Conservation (phyloP, 768 basidiomycete genomes). For the Gloeostereum incarnatum region DNA sequence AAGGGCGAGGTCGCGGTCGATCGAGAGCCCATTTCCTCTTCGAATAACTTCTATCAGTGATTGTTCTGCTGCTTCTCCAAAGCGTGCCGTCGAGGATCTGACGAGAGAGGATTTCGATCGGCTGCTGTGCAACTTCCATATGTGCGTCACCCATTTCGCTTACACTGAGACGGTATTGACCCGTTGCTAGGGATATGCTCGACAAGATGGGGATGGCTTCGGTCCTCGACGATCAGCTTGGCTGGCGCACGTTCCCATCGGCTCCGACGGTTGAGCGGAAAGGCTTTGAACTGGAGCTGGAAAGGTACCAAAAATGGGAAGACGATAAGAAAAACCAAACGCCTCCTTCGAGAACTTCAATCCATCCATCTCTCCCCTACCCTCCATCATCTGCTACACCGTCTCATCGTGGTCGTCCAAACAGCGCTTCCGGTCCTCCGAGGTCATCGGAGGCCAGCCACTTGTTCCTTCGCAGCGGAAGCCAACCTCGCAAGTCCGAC, state of each 20-base stretch:
- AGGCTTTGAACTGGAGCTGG: slow-evolving; percentile 46
- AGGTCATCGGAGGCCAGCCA: too few relatives aligned
- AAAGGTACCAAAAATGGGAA: slow-evolving; percentile 46
- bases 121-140: slow-evolving; percentile 44
- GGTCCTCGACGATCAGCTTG: slow-evolving; percentile 37
- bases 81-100: slow-evolving; percentile 34
- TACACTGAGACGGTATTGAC: slow-evolving; percentile 1
- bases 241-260: slow-evolving; percentile 32
- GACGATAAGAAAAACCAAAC: slow-evolving; percentile 18
- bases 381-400: background rate
- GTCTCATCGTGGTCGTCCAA: background rate
- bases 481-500: too few relatives aligned
- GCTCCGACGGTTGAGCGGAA: slow-evolving; percentile 40
- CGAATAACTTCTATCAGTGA: background rate
- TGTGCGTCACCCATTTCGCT: slow-evolving; percentile 34
- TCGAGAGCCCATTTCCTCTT: slow-evolving; percentile 7
- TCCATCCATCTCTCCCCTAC: background rate
- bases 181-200: slow-evolving; percentile 48
- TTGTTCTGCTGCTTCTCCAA: slow-evolving; percentile 13
- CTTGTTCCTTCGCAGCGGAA: too few relatives aligned
- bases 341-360: background rate
- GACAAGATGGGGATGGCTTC: slow-evolving; percentile 41
- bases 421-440: background rate
- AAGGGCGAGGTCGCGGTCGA: slow-evolving; percentile 11
- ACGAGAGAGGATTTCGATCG: slow-evolving; percentile 55